Percentiles rank a stretch among this genome's conserved stretches.
phyloP scores from a whole-genome alignment of 2,329 filamentous ascomycete genomes.

The Fusarium sp. region DNA sequence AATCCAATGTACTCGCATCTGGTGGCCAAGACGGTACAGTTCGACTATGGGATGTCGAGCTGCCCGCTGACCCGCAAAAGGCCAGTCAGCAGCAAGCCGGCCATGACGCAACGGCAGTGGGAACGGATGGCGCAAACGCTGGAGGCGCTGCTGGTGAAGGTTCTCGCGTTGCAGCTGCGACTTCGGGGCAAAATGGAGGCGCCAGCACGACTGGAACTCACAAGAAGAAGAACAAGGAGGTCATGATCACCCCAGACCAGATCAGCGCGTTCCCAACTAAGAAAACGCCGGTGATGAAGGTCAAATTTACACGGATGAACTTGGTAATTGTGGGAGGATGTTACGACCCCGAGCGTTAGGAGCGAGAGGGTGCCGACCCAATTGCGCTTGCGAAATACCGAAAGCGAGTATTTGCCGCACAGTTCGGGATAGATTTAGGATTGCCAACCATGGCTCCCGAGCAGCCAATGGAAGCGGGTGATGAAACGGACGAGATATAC shows the following conservation, averaged over 20 bases:
- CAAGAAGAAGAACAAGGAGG: constrained; percentile 89
- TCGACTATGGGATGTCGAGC: constrained; percentile 89
- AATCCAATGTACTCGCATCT: constrained; percentile 89
- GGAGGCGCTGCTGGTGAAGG: constrained; percentile 45
- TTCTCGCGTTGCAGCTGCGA: constrained; percentile 42
- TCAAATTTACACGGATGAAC: constrained; percentile 95
- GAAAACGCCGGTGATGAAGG: constrained; percentile 93
- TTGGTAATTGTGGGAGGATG: constrained; percentile 86
- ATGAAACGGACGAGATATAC: not conserved
- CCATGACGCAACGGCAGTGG: constrained; percentile 56
- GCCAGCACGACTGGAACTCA: constrained; percentile 49
- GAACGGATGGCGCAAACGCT: constrained; percentile 55
- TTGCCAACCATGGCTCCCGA: constrained; percentile 4
- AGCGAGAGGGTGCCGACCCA: constrained; percentile 25
- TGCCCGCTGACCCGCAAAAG: constrained; percentile 73
- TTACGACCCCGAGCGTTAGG: constrained; percentile 65
- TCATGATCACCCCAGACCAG: constrained; percentile 90
- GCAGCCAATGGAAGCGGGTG: not conserved
- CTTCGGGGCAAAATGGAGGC: constrained; percentile 45
- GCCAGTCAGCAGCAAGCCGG: constrained; percentile 61
- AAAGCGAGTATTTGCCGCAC: constrained; percentile 29
- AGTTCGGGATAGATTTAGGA: constrained; percentile 36
- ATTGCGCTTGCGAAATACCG: constrained; percentile 16
- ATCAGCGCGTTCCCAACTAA: constrained; percentile 96
- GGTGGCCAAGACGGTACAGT: constrained; percentile 93